Evolutionary conservation across 2,329 filamentous ascomycete species (phyloP), one percentile per base, ranked within the genome.

Genomic region (Fusarium sp.): DNA sequence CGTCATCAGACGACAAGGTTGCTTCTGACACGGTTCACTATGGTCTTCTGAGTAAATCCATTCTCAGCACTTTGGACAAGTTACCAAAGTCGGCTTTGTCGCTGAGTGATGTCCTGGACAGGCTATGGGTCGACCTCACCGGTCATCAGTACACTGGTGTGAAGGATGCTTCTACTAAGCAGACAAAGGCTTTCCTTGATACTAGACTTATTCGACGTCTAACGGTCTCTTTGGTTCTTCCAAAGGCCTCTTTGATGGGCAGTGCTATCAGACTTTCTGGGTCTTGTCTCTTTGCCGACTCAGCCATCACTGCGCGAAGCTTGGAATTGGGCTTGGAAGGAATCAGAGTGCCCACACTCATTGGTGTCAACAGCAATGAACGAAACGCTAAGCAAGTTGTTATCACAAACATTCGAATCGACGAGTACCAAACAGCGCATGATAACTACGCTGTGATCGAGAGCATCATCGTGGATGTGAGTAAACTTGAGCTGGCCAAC

Each of bases 1-100:
- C 90, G 2, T 88, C 89, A 0, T 74, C 83, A 2, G 78, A 79
- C 7, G 92, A 94, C 79, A 81, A 81, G 11, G 85, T 94, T 34
- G 86, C 88, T 47, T 79, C 80, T n/a, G 91, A 91, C 76, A 94
- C 92, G 4, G 88, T 94, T 25, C 91, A 94, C 80, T 94, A 94
- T 75, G 92, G 92, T 3, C 84, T 82, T 12, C 83, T 94, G 16
- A 90, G 88, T 81, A 93, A 94, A 80, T 83, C 84, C 0, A 83
- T 94, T 16, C 80, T 91, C 32, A 78, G 79, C 25, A 81, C 81
- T 14, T 75, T 90, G 27, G 77, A 80, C 12, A 65, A 44, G 13
- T 29, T 55, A 22, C 61, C 69, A 6, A 66, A 48, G 29, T 51
- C 69, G 24, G 55, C 41, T 4, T n/a, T 67, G 37, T 65, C 70